Evolutionary conservation across 768 basidiomycete genomes (phyloP).

Genomic region (Collybiopsis confluens): DNA sequence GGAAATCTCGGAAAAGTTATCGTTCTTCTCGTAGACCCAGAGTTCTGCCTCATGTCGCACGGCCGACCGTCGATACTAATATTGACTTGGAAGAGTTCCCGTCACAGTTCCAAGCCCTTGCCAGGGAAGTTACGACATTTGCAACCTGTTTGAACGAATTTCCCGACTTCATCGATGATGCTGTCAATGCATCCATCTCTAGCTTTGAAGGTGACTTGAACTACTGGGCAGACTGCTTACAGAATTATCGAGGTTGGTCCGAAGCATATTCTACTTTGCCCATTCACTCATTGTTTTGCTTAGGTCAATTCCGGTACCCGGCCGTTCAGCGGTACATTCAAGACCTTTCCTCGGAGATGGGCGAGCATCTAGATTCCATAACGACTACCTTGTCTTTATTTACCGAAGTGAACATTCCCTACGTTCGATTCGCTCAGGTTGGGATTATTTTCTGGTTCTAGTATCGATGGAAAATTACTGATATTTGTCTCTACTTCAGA

Average conservation of each 20-base stretch:
- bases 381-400: slow-evolving; percentile 67
- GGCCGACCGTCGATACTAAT: slow-evolving; percentile 50
- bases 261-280: too few species aligned
- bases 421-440: slow-evolving; percentile 73
- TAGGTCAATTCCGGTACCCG: slow-evolving; percentile 69
- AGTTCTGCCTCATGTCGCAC: slow-evolving; percentile 44
- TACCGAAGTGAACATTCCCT: slow-evolving; percentile 77
- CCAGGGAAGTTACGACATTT: slow-evolving; percentile 65
- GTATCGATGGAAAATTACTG: too few species aligned
- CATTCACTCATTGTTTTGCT: not conserved
- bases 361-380: slow-evolving; percentile 67
- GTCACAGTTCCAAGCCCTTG: slow-evolving; percentile 55
- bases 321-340: slow-evolving; percentile 74
- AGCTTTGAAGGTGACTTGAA: slow-evolving; percentile 70
- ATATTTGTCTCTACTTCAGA: too few species aligned
- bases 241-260: slow-evolving; percentile 63
- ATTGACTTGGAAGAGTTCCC: slow-evolving; percentile 67
- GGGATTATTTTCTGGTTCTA: too few species aligned
- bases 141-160: slow-evolving; percentile 72
- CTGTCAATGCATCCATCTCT: slow-evolving; percentile 60
- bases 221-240: slow-evolving; percentile 75
- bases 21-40: slow-evolving; percentile 29
- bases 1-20: slow-evolving; percentile 17
- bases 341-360: slow-evolving; percentile 70
- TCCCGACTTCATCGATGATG: slow-evolving; percentile 73